Evolutionary conservation across 805 yeast species (phyloP).

Genomic region (Maudiozyma saulgeensis): DNA sequence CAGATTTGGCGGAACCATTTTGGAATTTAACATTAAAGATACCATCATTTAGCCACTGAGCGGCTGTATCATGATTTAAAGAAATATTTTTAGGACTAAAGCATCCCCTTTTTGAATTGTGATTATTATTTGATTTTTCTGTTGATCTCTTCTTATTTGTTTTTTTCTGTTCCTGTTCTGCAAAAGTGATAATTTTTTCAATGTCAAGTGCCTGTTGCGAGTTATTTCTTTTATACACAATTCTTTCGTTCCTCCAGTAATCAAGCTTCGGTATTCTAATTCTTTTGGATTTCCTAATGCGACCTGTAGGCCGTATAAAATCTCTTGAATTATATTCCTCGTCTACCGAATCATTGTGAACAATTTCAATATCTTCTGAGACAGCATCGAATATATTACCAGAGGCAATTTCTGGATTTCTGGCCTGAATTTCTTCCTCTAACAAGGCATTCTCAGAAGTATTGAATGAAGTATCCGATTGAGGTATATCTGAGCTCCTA

Average conservation of each 20-base stretch:
- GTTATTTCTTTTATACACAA: constrained; percentile 43
- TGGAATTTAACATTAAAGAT: constrained; percentile 12
- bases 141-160: neutral
- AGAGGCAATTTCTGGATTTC: neutral
- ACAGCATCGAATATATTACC: neutral
- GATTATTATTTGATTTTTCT: neutral
- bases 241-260: constrained; percentile 75
- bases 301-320: neutral
- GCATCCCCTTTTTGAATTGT: neutral
- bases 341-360: too few relatives aligned
- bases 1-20: neutral
- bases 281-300: constrained; percentile 53
- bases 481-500: constrained; percentile 46
- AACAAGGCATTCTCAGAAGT: constrained; percentile 22
- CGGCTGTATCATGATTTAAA: neutral
- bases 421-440: constrained; percentile 14
- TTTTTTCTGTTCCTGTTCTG: constrained; percentile 1
- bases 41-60: constrained; percentile 25
- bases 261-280: constrained; percentile 63
- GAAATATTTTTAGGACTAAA: too few relatives aligned
- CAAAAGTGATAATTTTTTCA: constrained; percentile 44
- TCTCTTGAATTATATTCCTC: too few relatives aligned
- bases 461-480: constrained; percentile 15
- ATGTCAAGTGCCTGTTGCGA: constrained; percentile 44
- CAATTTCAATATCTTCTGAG: too few relatives aligned